Base-by-base conservation (phyloP, 2,329 filamentous ascomycete genomes). In the Arthrobotrys iridis region DNA sequence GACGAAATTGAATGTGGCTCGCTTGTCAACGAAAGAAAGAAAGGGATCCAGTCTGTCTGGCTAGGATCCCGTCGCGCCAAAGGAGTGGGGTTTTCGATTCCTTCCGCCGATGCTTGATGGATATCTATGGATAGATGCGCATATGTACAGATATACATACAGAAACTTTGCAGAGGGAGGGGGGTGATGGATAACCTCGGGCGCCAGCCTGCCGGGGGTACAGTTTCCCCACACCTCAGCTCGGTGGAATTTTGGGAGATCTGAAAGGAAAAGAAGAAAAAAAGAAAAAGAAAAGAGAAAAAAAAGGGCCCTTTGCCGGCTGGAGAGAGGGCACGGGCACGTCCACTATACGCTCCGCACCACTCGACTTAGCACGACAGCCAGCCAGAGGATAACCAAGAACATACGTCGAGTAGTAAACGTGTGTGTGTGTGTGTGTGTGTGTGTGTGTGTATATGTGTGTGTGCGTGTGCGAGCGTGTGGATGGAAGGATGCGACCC, bases 201-300 rank as follows among this genome's bases (percentile, higher is more conserved):
- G 60, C 33, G 33, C 45, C 46, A 35, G 46, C 50, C 22, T 55
- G 45, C 33, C 45, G 30, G 48, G 50, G 33, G 63, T 41, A 8
- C 11, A 22, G 28, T 67, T 67, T 58, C 48, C 64, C 64, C 64
- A 67, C 64, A 67, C 26, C 40, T 59, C 40, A 59, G 50, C 41
- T 30, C n/a, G 41, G 64, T 33, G 40, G 41, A 48, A 67, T 37
- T 52, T 40, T 59, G 28, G 41, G 50, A 59, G 52, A 67, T 59
- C 64, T 6, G 46, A 11, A 50, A 46, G 20, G 46, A 50, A 50
- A 50, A 33, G 24, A 33, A 33, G 33, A 10, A 7, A 50, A 50
- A 50, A 24, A 11, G 13, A 20, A 11, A 20, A 46, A 26, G 26
- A 10, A 22, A 22, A 26, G 26, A 46, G 22, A 8, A 22, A 18